phyloP scores from a whole-genome alignment of 2,329 filamentous ascomycete genomes.

The Penicillium verrucosum region DNA sequence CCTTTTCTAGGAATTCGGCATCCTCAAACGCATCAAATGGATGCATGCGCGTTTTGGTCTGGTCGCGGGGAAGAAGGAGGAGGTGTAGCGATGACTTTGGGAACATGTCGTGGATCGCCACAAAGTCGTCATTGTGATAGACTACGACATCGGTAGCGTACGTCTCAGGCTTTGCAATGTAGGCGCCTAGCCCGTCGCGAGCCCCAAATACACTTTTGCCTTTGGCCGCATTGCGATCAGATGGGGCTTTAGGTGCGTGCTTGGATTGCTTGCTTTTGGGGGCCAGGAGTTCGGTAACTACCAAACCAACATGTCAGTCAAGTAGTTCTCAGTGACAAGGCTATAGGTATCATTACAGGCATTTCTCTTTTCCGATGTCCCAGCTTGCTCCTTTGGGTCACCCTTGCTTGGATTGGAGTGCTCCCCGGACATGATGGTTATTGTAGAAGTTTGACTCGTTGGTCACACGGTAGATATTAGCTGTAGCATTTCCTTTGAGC shows the following conservation, averaged over 20 bases:
- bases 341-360: slow-evolving; percentile 30
- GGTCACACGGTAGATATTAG: neutral
- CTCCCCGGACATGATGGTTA: slow-evolving; percentile 3
- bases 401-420: neutral
- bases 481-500: neutral
- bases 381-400: neutral
- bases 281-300: slow-evolving; percentile 56
- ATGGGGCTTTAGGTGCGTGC: slow-evolving; percentile 15
- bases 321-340: neutral
- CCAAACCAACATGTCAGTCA: neutral
- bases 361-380: slow-evolving; percentile 34
- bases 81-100: slow-evolving; percentile 84
- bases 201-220: slow-evolving; percentile 37
- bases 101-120: slow-evolving; percentile 76
- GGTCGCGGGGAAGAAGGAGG: slow-evolving; percentile 77
- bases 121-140: slow-evolving; percentile 65
- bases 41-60: slow-evolving; percentile 59
- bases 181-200: slow-evolving; percentile 63
- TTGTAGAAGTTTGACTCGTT: neutral
- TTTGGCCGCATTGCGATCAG: slow-evolving; percentile 16
- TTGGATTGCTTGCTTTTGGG: slow-evolving; percentile 45
- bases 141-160: slow-evolving; percentile 61
- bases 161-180: slow-evolving; percentile 61
- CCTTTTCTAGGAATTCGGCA: slow-evolving; percentile 61
- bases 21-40: slow-evolving; percentile 77